These are phyloP conservation scores for Schizonepeta tenuifolia DNA, from an alignment of 257 asterid species.

Conservation along the genomic window DNA sequence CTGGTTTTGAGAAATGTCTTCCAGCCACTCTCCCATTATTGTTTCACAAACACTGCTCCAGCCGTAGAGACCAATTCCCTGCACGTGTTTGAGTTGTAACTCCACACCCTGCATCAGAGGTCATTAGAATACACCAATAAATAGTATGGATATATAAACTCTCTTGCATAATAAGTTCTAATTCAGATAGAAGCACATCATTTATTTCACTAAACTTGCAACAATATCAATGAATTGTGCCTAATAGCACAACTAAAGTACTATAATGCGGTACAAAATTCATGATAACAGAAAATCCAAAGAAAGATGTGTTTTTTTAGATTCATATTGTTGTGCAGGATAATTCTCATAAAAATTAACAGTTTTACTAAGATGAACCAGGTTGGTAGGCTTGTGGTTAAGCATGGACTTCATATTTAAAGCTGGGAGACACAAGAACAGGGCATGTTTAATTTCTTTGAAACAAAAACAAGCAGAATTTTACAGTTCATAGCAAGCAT, in stretches of 20 bases:
- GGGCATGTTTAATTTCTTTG: constrained; percentile 3
- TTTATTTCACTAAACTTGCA: constrained; percentile 7
- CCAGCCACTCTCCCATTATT: constrained; percentile 93
- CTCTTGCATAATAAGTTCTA: constrained; percentile 10
- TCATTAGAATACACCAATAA: constrained; percentile 26
- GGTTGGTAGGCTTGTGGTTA: background rate
- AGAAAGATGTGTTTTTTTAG: constrained; percentile 1
- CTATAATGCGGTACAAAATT: background rate
- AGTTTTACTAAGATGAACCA: constrained; percentile 2
- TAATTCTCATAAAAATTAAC: background rate
- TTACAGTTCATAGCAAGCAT: constrained; percentile 1
- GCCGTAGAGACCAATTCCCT: constrained; percentile 88
- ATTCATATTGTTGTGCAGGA: constrained; percentile 13
- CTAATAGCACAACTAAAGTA: constrained; percentile 6
- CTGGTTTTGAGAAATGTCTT: constrained; percentile 97
- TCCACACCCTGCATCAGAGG: constrained; percentile 78
- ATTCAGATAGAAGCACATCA: constrained; percentile 5
- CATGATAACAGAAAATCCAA: constrained; percentile 29
- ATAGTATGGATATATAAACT: constrained; percentile 5
- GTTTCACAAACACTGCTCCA: constrained; percentile 83
- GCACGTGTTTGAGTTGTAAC: constrained; percentile 86
- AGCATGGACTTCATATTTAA: background rate
- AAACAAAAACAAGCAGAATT: constrained; percentile 15
- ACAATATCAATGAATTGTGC: constrained; percentile 11
- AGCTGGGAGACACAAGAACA: background rate